Conservation (phyloP, 345 rosid genomes). For the Populus pruinosa region DNA sequence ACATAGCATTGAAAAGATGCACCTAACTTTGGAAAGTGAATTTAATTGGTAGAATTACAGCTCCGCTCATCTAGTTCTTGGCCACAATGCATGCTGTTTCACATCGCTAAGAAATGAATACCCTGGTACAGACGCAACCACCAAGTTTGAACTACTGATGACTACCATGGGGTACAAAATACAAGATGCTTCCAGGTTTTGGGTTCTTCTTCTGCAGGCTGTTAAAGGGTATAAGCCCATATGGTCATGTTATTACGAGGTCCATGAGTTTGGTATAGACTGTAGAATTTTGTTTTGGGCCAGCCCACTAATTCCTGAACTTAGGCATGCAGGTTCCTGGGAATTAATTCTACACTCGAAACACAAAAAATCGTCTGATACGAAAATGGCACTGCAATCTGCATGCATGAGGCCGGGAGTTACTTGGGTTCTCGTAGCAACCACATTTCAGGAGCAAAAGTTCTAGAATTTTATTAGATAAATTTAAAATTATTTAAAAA, state of each 20-base stretch:
- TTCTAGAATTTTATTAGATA: too few species aligned
- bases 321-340: background rate
- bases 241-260: background rate
- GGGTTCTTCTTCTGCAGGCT: background rate
- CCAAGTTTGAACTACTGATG: background rate
- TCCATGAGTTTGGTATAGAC: background rate
- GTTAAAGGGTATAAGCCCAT: background rate
- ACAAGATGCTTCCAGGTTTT: too few species aligned
- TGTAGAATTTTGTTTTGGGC: background rate
- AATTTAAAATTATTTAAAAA: too few species aligned
- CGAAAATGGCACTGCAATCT: background rate
- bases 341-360: background rate
- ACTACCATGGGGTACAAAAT: too few species aligned
- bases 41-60: background rate
- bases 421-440: background rate
- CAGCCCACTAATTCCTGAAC: background rate
- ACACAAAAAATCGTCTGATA: background rate
- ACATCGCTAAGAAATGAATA: background rate
- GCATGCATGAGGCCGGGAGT: background rate
- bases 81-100: background rate
- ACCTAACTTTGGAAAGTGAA: background rate
- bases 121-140: background rate
- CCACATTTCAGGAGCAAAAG: background rate
- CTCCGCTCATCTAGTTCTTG: background rate
- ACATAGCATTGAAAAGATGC: background rate